Evolutionary conservation across 768 basidiomycete genomes (phyloP).

Genomic region (Leccinum obscurum): DNA sequence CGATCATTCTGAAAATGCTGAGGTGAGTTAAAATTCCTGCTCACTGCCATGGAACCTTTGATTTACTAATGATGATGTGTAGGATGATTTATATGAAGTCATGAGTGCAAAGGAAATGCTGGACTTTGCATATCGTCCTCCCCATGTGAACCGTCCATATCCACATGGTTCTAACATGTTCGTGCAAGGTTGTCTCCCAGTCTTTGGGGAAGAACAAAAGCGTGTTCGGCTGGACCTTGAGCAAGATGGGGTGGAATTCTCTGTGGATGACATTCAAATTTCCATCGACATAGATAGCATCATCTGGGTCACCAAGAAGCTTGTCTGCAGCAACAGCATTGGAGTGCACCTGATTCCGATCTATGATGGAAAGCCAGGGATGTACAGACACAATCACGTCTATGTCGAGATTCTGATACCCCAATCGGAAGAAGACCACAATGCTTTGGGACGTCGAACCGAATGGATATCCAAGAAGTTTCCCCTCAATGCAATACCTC

Average conservation of each 20-base stretch:
- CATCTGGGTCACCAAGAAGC: constrained; percentile 1
- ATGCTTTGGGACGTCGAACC: not conserved
- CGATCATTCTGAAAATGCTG: too few relatives aligned
- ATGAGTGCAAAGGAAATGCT: constrained; percentile 2
- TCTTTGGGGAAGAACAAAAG: not conserved
- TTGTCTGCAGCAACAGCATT: too few relatives aligned
- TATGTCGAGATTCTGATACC: constrained; percentile 13
- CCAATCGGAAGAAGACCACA: constrained; percentile 5
- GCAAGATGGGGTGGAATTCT: not conserved
- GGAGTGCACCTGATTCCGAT: too few relatives aligned
- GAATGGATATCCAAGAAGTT: constrained; percentile 14
- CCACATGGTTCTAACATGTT: not conserved
- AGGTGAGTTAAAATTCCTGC: too few relatives aligned
- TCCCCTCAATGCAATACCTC: constrained; percentile 6
- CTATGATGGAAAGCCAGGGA: not conserved
- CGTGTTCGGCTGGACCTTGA: not conserved
- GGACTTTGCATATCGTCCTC: not conserved
- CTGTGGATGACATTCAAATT: not conserved
- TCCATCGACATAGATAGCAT: constrained; percentile 9
- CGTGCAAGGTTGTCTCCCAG: not conserved
- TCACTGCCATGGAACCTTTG: too few relatives aligned
- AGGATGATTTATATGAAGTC: not conserved
- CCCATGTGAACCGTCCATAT: not conserved
- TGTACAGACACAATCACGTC: constrained; percentile 17
- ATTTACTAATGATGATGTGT: too few relatives aligned